Evolutionary conservation across 768 basidiomycete genomes (phyloP), one percentile per base, ranked within the genome.

Genomic region (Tulasnella calospora): DNA sequence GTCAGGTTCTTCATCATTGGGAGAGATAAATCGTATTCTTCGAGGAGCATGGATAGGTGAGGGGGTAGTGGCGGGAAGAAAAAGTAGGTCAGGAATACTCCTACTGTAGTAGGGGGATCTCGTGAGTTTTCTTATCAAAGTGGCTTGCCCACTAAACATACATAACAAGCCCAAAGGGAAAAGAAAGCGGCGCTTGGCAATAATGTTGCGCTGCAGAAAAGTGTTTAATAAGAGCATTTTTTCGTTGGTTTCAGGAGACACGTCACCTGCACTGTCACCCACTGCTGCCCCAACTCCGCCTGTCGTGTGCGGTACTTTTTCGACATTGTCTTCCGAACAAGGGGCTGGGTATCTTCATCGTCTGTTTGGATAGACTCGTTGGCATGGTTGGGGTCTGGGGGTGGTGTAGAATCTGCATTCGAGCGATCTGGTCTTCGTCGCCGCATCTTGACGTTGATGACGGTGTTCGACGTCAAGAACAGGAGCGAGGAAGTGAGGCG

Each of bases 41-140:
- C 89, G 83, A 93, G 87, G 33, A 94, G 83, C 2, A 93, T 84
- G 0, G 89, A 84, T 67, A 95, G 85, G 75, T 92, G 90, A 1
- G 89, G 86, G 35, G 93, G 92, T 80, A 94, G 87, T 75, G 91
- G 91, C 79, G 92, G 89, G 74, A 94, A 87, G 80, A 93, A 86
- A 12, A 88, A 84, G 79, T 92, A 88, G 36, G 89, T 92, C 2
- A 93, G 83, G 61, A 90, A 82, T 13, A 88, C 85, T 9, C 93
- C 93, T 36, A 94, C 92, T 94, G 76, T 12, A 75, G 38, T n/a
- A 33, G 33, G 46, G 79, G 67, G 27, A 40, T 40, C 38, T n/a
- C 33, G n/a, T 30, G 36, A 71, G 35, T 30, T 35, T 3, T 6
- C 61, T 67, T 67, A 67, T 67, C 61, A 76, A 76, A 70, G 40